Conservation (phyloP, 2,329 filamentous ascomycete species). For the Colletotrichum cordylinicola region DNA sequence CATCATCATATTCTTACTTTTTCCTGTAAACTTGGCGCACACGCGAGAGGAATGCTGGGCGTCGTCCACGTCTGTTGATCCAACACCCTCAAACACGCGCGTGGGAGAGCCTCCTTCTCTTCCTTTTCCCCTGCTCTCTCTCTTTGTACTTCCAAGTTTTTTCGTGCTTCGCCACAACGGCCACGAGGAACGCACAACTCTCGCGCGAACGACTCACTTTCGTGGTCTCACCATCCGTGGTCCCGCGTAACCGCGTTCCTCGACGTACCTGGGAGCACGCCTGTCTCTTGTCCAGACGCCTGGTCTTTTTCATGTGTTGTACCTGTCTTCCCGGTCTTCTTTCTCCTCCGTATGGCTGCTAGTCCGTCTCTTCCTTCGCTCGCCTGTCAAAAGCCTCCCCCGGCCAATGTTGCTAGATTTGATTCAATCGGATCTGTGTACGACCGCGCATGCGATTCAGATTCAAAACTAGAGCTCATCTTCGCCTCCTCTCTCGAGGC, state of each 20-base stretch:
- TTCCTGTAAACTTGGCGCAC: background rate
- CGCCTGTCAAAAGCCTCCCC: background rate
- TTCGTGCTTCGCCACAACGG: background rate
- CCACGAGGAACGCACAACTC: conserved; percentile 17
- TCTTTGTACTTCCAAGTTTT: background rate
- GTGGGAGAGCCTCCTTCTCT: background rate
- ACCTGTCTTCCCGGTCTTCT: background rate
- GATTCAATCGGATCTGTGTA: conserved; percentile 9
- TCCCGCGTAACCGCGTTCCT: conserved; percentile 16
- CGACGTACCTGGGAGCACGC: background rate
- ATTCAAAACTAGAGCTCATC: background rate
- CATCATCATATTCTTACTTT: background rate
- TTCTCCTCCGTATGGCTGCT: background rate
- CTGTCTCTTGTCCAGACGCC: background rate
- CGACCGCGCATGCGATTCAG: background rate
- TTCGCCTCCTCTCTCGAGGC: background rate
- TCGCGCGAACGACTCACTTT: conserved; percentile 4
- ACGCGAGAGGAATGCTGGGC: conserved; percentile 3
- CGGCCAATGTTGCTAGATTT: background rate
- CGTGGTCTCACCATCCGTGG: background rate
- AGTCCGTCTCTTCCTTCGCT: background rate
- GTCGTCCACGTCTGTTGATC: background rate
- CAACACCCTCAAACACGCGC: background rate
- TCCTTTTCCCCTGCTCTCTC: background rate
- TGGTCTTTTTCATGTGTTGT: background rate